Percentiles rank a stretch among this genome's conserved stretches.
These are phyloP conservation scores for Prosopis cineraria DNA, from an alignment of 306 rosid genomes.

Conservation along the genomic window DNA sequence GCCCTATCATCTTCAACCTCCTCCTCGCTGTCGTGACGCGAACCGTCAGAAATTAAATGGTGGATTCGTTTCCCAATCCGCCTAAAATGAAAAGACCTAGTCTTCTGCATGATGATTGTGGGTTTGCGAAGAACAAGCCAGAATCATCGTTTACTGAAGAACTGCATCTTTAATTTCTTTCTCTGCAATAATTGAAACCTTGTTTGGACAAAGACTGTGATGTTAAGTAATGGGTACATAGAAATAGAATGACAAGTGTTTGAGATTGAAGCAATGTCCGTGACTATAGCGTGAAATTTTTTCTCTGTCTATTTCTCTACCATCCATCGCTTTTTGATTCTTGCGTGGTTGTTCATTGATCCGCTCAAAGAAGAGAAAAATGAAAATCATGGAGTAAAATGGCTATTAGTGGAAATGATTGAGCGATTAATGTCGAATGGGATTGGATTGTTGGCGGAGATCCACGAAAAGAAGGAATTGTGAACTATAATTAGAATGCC, in stretches of 20 bases:
- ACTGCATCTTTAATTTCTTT: constrained; percentile 3
- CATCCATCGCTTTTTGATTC: constrained; percentile 35
- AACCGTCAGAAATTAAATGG: constrained; percentile 48
- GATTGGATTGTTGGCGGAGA: constrained; percentile 33
- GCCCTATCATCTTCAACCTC: constrained; percentile 19
- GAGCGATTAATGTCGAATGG: constrained; percentile 18
- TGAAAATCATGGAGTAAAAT: constrained; percentile 10
- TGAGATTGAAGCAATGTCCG: not conserved
- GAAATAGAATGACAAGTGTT: not conserved
- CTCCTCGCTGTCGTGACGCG: constrained; percentile 8
- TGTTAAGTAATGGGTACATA: not conserved
- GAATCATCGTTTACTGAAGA: constrained; percentile 59
- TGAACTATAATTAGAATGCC: constrained; percentile 33
- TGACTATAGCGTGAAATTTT: constrained; percentile 34
- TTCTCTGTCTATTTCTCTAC: constrained; percentile 34
- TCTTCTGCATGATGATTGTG: constrained; percentile 66
- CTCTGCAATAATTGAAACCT: constrained; percentile 21
- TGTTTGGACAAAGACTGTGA: constrained; percentile 28
- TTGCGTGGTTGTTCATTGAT: not conserved
- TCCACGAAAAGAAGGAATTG: constrained; percentile 28
- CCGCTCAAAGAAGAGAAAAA: constrained; percentile 2
- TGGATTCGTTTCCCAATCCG: constrained; percentile 62
- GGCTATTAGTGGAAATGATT: constrained; percentile 5
- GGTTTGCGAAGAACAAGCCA: constrained; percentile 46
- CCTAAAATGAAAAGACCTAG: constrained; percentile 67